These are phyloP conservation scores for Candida tropicalis DNA, from an alignment of 1,139 yeast species.

Conservation along the genomic window DNA sequence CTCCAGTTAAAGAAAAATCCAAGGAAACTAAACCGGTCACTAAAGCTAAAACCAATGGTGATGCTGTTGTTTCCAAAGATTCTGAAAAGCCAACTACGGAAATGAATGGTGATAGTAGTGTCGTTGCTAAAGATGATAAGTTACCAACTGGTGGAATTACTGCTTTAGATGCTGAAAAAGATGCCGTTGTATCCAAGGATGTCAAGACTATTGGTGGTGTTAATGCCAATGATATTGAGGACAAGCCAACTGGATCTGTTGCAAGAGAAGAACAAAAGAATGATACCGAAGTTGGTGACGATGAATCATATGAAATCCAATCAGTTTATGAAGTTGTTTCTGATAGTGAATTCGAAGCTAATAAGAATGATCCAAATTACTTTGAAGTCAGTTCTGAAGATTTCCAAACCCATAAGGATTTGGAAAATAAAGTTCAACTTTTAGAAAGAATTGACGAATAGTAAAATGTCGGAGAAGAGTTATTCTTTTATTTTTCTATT, in stretches of 20 bases:
- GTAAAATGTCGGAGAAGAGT: background rate
- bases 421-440: constrained; percentile 13
- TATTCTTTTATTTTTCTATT: constrained; percentile 1
- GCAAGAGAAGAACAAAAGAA: constrained; percentile 1
- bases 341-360: constrained; percentile 46
- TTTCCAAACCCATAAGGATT: constrained; percentile 28
- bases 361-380: constrained; percentile 53
- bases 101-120: background rate
- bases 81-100: constrained; percentile 10
- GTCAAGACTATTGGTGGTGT: constrained; percentile 11
- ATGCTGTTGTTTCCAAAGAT: constrained; percentile 9
- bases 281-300: constrained; percentile 16
- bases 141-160: constrained; percentile 11
- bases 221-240: constrained; percentile 14
- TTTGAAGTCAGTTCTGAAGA: constrained; percentile 46
- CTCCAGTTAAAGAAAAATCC: constrained; percentile 6
- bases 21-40: constrained; percentile 8
- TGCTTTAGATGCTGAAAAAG: constrained; percentile 7
- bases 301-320: constrained; percentile 33
- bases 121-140: constrained; percentile 9
- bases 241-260: constrained; percentile 7
- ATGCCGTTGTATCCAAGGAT: constrained; percentile 8
- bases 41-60: constrained; percentile 3
- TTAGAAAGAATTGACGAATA: constrained; percentile 5
- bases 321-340: constrained; percentile 56